These are phyloP conservation scores for Aspergillus sp. DNA, from an alignment of 2,329 filamentous ascomycete genomes.

Conservation along the genomic window DNA sequence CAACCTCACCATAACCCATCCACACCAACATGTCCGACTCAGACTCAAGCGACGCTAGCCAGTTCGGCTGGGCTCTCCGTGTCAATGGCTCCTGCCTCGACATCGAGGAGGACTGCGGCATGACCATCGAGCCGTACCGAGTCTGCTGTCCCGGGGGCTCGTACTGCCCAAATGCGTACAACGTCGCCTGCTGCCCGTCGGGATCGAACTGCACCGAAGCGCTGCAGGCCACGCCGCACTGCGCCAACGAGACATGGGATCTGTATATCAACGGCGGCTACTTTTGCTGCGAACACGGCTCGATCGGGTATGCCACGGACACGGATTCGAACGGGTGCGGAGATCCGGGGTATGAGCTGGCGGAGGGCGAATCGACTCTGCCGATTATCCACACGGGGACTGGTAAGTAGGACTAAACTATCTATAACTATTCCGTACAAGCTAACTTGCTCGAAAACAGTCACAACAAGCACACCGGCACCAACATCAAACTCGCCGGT, in stretches of 20 bases:
- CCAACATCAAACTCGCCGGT: background rate
- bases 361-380: background rate
- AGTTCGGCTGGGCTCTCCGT: slow-evolving; percentile 1
- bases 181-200: slow-evolving; percentile 4
- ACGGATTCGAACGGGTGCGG: slow-evolving; percentile 1
- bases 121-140: background rate
- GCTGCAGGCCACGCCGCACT: background rate
- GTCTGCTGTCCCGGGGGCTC: slow-evolving; percentile 4
- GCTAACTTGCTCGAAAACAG: background rate
- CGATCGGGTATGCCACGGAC: slow-evolving; percentile 1
- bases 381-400: background rate
- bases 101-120: slow-evolving; percentile 1
- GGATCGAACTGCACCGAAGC: background rate
- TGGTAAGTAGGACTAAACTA: background rate
- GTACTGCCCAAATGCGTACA: slow-evolving; percentile 7
- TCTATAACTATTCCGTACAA: too few relatives aligned
- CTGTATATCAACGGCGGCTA: slow-evolving; percentile 9
- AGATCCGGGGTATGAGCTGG: background rate
- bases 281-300: slow-evolving; percentile 4
- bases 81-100: slow-evolving; percentile 5
- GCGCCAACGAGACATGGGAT: slow-evolving; percentile 8
- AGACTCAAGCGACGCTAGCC: background rate
- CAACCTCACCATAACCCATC: too few relatives aligned
- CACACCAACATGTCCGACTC: background rate
- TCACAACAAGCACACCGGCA: background rate